These are phyloP conservation scores for Globisporangium takayamanum DNA, from an alignment of 352 stramenopile species.

Conservation along the genomic window DNA sequence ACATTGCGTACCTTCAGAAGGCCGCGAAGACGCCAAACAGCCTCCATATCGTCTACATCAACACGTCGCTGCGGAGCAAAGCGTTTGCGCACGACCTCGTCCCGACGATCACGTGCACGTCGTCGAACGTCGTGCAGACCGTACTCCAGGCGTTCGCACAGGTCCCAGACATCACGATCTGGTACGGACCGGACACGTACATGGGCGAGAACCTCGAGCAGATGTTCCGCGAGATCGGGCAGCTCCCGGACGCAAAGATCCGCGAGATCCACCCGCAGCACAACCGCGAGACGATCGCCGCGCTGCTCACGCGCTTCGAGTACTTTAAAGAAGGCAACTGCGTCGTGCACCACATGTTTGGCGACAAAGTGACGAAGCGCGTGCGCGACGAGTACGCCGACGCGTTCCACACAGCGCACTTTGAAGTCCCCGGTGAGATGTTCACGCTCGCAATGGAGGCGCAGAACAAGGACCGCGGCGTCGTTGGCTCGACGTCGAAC, in stretches of 20 bases:
- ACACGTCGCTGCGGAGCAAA: conserved; percentile 96
- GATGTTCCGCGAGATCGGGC: conserved; percentile 85
- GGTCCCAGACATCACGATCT: conserved; percentile 88
- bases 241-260: conserved; percentile 81
- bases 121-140: conserved; percentile 94
- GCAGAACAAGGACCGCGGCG: conserved; percentile 84
- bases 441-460: conserved; percentile 96
- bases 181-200: conserved; percentile 95
- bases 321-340: conserved; percentile 97
- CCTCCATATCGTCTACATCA: conserved; percentile 98
- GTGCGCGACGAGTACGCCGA: conserved; percentile 90
- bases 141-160: conserved; percentile 93
- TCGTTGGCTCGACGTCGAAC: conserved; percentile 95
- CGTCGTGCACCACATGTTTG: conserved; percentile 98
- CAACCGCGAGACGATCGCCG: conserved; percentile 73
- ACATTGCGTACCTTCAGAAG: conserved; percentile 91
- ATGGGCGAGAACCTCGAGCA: conserved; percentile 97
- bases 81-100: conserved; percentile 90
- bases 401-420: conserved; percentile 94
- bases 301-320: conserved; percentile 85
- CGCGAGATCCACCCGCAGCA: conserved; percentile 77
- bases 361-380: conserved; percentile 89
- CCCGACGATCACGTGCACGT: conserved; percentile 96
- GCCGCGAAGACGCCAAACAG: conserved; percentile 81
- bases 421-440: conserved; percentile 98